Percentiles rank a stretch among this genome's conserved stretches.
These are phyloP conservation scores for Aspergillus bridgeri DNA, from an alignment of 495 filamentous ascomycete species.

Conservation along the genomic window DNA sequence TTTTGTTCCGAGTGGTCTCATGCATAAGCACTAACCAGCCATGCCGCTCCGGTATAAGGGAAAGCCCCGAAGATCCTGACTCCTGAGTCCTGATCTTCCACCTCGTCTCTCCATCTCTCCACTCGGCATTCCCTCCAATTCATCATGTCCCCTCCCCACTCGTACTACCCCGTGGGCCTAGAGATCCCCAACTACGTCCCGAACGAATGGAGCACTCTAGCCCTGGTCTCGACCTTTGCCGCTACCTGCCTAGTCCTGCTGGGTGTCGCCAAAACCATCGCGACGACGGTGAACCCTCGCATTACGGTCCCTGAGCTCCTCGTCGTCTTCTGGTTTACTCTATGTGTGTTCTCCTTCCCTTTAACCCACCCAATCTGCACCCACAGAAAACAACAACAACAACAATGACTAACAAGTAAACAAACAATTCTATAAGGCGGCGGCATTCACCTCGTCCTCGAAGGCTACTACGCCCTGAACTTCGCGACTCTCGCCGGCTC, in stretches of 20 bases:
- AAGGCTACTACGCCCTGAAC: slow-evolving; percentile 68
- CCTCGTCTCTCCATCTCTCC: too few species aligned
- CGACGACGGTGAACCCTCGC: slow-evolving; percentile 33
- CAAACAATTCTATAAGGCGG: slow-evolving; percentile 39
- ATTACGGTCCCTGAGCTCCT: slow-evolving; percentile 41
- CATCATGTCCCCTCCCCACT: slow-evolving; percentile 33
- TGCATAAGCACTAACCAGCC: too few species aligned
- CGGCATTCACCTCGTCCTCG: slow-evolving; percentile 67
- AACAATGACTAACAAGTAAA: slow-evolving; percentile 1
- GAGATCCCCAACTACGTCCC: slow-evolving; percentile 52
- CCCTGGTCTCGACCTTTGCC: slow-evolving; percentile 46
- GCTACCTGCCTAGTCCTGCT: slow-evolving; percentile 44
- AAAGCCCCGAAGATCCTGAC: too few species aligned
- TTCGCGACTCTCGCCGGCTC: slow-evolving; percentile 42
- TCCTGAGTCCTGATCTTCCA: too few species aligned
- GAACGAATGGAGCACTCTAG: slow-evolving; percentile 45
- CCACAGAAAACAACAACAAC: slow-evolving; percentile 1
- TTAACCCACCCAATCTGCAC: neutral
- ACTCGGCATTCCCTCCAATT: too few species aligned
- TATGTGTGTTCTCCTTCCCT: slow-evolving; percentile 26
- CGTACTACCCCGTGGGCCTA: slow-evolving; percentile 60
- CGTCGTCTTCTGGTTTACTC: slow-evolving; percentile 55
- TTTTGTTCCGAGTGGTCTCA: too few species aligned
- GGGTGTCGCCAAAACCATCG: slow-evolving; percentile 35
- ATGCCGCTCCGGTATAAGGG: too few species aligned